A percentile compares a stretch with the other conserved stretches of the same genome.
Conservation (phyloP, 306 rosid species). For the Sphenostylis stenocarpa region DNA sequence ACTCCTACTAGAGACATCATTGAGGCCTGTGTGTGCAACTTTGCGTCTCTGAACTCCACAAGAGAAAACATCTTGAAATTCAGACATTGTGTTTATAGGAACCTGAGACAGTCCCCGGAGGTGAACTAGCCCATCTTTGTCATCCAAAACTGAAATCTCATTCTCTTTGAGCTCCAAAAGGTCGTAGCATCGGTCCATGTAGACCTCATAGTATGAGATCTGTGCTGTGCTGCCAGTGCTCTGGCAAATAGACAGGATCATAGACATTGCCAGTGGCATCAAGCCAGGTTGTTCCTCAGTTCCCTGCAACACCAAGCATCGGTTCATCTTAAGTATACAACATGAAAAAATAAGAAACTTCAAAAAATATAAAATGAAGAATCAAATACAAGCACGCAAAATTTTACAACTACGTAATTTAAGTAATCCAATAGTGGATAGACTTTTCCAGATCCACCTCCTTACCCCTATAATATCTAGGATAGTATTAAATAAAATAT, state of each 20-base stretch:
- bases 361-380: background rate
- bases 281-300: conserved; percentile 76
- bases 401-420: background rate
- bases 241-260: conserved; percentile 58
- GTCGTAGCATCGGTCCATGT: conserved; percentile 86
- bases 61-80: conserved; percentile 60
- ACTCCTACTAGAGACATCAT: conserved; percentile 94
- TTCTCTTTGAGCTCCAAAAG: conserved; percentile 76
- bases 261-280: conserved; percentile 74
- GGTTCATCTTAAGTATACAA: background rate
- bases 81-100: conserved; percentile 59
- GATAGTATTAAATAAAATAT: background rate
- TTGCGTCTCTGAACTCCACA: conserved; percentile 75
- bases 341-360: background rate
- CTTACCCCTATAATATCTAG: background rate
- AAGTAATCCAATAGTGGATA: background rate
- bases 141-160: conserved; percentile 80
- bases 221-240: conserved; percentile 56
- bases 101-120: conserved; percentile 75
- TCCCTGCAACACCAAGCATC: conserved; percentile 61
- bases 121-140: conserved; percentile 85
- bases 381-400: background rate
- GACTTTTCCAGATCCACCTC: background rate
- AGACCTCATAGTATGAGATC: conserved; percentile 88
- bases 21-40: conserved; percentile 82